Evolutionary conservation across 129 eudicot species (phyloP), one percentile per base, ranked within the genome.

Genomic region (Pseudognaphalium luteoalbum): DNA sequence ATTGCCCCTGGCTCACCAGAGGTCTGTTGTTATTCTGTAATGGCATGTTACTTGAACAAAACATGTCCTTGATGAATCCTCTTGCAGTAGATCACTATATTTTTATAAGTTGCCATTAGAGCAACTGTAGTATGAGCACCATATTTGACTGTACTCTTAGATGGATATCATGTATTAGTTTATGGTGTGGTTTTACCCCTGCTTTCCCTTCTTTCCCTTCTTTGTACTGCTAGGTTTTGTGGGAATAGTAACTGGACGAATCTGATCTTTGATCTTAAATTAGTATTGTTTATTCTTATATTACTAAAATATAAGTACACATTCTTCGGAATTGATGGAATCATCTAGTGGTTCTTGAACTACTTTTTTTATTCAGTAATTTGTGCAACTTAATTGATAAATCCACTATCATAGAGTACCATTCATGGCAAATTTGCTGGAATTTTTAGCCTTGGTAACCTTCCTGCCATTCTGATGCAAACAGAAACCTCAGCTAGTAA

Each of bases 1-100:
- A 93, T 93, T 70, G 86, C 98, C 62, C 98, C 98, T 74, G 98
- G 98, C 64, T 91, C 98, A 66, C 83, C 93, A 44, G 98, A 93
- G 92, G 98, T 91, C 80, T 35, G 89, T 83, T 28, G 42, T 63
- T 72, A 50, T 51, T 58, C 71, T 75, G 68, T 44, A 28, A 61
- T 37, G 67, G 30, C 59, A 34, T 73, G 21, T 42, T 56, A 64
- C 35, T 37, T 11, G 15, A 14, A 47, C 14, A 47, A 14, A 14
- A 41, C 25, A 62, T 30, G 70, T 47, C 16, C 51, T 66, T 70
- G 14, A 21, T 22, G 19, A 66, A 66, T 33, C 34, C 58, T 54
- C 73, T 52, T 76, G 66, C 67, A 34, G 32, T 66, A 54, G 12
- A 57, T 21, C 74, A 22, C 56, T 54, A 66, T 34, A 66, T 51